A percentile compares a stretch with the other conserved stretches of the same genome.
Evolutionary conservation across 192 early-diverging fungal genomes (phyloP).

Genomic region (Allomyces macrogynus): DNA sequence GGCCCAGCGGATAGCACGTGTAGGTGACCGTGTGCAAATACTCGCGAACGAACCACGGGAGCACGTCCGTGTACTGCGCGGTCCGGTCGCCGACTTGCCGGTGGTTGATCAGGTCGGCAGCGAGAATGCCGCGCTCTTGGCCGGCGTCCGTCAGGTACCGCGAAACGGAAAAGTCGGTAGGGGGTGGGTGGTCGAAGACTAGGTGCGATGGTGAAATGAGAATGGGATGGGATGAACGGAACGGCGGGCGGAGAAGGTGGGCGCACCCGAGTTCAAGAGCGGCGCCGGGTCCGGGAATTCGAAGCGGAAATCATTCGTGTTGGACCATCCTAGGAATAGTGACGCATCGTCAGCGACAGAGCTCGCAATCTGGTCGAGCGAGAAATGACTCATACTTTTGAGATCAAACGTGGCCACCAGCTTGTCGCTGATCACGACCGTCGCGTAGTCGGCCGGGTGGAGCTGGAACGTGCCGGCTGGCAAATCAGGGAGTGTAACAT

Average conservation of each 20-base stretch:
- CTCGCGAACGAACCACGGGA: slow-evolving; percentile 83
- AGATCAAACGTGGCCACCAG: slow-evolving; percentile 25
- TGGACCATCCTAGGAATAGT: too few relatives aligned
- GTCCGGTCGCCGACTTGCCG: slow-evolving; percentile 15
- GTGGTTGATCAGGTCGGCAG: slow-evolving; percentile 49
- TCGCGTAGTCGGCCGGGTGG: too few relatives aligned
- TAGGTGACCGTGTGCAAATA: slow-evolving; percentile 67
- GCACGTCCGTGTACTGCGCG: slow-evolving; percentile 47
- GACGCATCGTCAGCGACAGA: too few relatives aligned
- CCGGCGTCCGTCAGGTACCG: slow-evolving; percentile 35
- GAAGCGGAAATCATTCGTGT: too few relatives aligned
- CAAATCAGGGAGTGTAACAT: slow-evolving; percentile 15
- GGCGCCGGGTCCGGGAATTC: too few relatives aligned
- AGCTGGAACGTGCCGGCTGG: slow-evolving; percentile 5
- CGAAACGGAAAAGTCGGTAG: slow-evolving; percentile 13
- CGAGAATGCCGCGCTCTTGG: slow-evolving; percentile 65
- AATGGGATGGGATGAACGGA: too few relatives aligned
- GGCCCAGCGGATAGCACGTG: background rate
- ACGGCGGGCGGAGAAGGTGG: too few relatives aligned
- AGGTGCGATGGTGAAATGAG: background rate
- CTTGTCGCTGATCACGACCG: background rate
- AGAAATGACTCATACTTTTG: background rate
- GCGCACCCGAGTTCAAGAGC: too few relatives aligned
- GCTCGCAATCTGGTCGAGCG: too few relatives aligned
- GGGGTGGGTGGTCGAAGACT: slow-evolving; percentile 12